Base-by-base conservation (phyloP, 2,329 filamentous ascomycete genomes). In the Thielaviopsis punctulata region DNA sequence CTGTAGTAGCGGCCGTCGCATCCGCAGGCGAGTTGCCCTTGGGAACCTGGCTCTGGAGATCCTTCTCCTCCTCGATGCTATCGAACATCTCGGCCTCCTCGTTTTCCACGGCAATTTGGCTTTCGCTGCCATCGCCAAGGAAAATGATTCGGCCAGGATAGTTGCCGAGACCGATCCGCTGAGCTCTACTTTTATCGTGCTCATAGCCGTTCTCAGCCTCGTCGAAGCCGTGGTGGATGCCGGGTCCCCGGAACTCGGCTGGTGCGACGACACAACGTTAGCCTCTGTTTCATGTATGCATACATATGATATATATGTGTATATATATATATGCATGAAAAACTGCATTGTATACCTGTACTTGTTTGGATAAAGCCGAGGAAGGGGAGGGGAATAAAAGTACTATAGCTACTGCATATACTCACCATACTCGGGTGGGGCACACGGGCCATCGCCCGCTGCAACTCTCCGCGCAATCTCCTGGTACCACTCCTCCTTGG, bases 361-460 rank as follows among this genome's bases (percentile, higher is more conserved):
- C n/a, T 19, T 19, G 8, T 41, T 19, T 15, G 18, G 3, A 15
- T 2, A 15, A 8, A 5, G 7, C 3, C 9, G 41, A 45, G 19
- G 10, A 24, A 39, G 55, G 52, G 43, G 54, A 50, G 55, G 30
- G 51, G 46, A 44, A 45, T 24, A 36, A 54, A 50, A 45, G 18
- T 3, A 7, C 21, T 27, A 41, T 27, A 18, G 19, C 36, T 41
- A 7, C 15, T 68, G 69, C 66, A 65, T 65, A 71, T 71, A 79
- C 87, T 82, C 90, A 89, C 92, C 92, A 75, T 96, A 98, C 81
- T 98, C 92, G 64, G 90, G 92, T 69, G 92, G 92, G 67, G 92
- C 92, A 73, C 90, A 96, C 66, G 92, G 92, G 62, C 92, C 92
- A 69, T 98, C 92, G 69, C 90, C 92, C 66, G 90, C 89, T 61